Conservation (phyloP, 768 basidiomycete species). For the Rubroboletus pulcherrimus region DNA sequence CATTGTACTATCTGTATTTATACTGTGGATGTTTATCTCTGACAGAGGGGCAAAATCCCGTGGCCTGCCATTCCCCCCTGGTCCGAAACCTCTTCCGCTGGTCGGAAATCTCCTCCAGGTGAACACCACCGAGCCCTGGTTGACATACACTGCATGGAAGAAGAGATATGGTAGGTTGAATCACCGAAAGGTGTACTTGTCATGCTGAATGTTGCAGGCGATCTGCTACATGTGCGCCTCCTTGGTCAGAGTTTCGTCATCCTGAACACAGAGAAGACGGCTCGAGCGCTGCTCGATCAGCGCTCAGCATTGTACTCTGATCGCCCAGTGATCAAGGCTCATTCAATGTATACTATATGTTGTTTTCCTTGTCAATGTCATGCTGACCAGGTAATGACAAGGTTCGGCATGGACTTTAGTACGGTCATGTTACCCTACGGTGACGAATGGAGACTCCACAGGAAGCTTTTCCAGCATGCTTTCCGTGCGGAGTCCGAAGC, state of each 20-base stretch:
- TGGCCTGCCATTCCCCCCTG: slow-evolving; percentile 26
- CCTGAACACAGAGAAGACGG: slow-evolving; percentile 28
- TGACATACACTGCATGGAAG: slow-evolving; percentile 34
- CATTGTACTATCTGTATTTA: not conserved
- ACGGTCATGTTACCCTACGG: slow-evolving; percentile 29
- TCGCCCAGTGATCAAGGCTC: slow-evolving; percentile 17
- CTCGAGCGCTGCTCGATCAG: slow-evolving; percentile 25
- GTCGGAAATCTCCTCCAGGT: slow-evolving; percentile 28
- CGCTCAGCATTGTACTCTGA: slow-evolving; percentile 29
- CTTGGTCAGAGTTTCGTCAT: slow-evolving; percentile 25
- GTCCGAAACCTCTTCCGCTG: slow-evolving; percentile 30
- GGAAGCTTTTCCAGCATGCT: slow-evolving; percentile 28
- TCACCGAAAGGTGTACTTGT: not conserved
- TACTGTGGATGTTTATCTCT: slow-evolving; percentile 5
- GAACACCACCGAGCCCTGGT: slow-evolving; percentile 30
- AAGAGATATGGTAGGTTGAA: slow-evolving; percentile 28
- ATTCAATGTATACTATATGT: slow-evolving; percentile 9
- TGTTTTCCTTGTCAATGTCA: not conserved
- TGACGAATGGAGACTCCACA: slow-evolving; percentile 29
- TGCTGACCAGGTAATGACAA: slow-evolving; percentile 1
- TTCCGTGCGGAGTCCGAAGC: slow-evolving; percentile 22
- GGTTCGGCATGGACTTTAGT: slow-evolving; percentile 28
- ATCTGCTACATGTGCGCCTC: slow-evolving; percentile 20
- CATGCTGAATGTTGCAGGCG: slow-evolving; percentile 13
- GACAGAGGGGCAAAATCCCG: not conserved